Evolutionary conservation across 2,329 filamentous ascomycete genomes (phyloP).

Genomic region (Coniella vitis): DNA sequence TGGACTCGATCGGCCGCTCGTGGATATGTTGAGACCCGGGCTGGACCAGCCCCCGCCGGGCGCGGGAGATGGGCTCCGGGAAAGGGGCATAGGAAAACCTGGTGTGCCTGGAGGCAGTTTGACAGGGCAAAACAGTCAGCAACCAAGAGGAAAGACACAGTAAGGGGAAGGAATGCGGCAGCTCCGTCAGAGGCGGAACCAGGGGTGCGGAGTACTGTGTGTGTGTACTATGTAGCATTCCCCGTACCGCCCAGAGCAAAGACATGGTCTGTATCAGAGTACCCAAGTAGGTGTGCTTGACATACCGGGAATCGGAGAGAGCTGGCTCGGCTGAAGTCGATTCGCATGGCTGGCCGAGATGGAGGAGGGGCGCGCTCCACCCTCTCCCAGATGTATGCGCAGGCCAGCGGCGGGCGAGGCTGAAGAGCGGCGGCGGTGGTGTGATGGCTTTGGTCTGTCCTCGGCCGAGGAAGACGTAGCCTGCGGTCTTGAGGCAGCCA

Average conservation of each 20-base stretch:
- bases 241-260: neutral
- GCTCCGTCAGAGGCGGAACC: too few species aligned
- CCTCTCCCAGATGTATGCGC: conserved; percentile 27
- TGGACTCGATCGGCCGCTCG: conserved; percentile 64
- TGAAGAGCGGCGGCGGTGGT: conserved; percentile 46
- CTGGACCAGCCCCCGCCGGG: conserved; percentile 85
- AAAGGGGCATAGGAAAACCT: conserved; percentile 66
- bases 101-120: conserved; percentile 41
- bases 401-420: conserved; percentile 25
- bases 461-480: conserved; percentile 44
- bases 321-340: conserved; percentile 29
- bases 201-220: too few species aligned
- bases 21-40: conserved; percentile 65
- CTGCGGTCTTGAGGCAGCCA: conserved; percentile 44
- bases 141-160: neutral
- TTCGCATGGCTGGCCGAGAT: conserved; percentile 30
- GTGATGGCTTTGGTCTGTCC: conserved; percentile 39
- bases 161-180: too few species aligned
- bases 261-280: too few species aligned
- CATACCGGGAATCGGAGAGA: conserved; percentile 53
- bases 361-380: conserved; percentile 25
- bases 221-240: neutral
- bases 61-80: conserved; percentile 79
- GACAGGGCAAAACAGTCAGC: conserved; percentile 1
- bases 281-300: too few species aligned